Evolutionary conservation across 371 early-diverging fungal species (phyloP).

Genomic region (Quaeritorhiza haematococci): DNA sequence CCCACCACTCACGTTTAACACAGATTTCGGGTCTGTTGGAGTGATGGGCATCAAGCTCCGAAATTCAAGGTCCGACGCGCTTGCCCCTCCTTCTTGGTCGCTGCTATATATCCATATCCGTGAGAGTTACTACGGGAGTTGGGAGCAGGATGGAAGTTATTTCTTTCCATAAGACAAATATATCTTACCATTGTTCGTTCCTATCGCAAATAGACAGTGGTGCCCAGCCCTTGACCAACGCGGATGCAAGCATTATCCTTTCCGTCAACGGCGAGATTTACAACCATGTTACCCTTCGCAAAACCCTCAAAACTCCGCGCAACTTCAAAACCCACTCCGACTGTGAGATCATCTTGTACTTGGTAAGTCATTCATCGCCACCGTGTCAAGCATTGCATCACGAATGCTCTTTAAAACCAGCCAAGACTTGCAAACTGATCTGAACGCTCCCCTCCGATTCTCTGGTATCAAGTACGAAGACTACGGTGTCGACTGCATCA

Average conservation of each 20-base stretch:
- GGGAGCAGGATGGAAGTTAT: no score
- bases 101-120: no score
- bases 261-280: constrained; percentile 97
- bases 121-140: no score
- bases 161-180: no score
- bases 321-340: constrained; percentile 90
- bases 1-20: no score
- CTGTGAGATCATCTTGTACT: constrained; percentile 91
- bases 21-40: no score
- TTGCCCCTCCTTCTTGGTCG: no score
- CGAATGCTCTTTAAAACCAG: background rate
- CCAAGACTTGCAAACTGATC: background rate
- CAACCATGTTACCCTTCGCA: constrained; percentile 85
- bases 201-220: constrained; percentile 84
- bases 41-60: no score
- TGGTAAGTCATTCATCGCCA: constrained; percentile 54
- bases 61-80: no score
- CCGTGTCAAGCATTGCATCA: background rate
- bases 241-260: constrained; percentile 75
- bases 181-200: background rate
- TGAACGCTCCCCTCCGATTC: background rate
- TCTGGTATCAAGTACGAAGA: constrained; percentile 69
- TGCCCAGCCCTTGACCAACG: constrained; percentile 90
- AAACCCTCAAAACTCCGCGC: constrained; percentile 61
- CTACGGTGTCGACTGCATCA: constrained; percentile 70